Conservation (phyloP, 352 stramenopile species). For the Pythium brachiatum region DNA sequence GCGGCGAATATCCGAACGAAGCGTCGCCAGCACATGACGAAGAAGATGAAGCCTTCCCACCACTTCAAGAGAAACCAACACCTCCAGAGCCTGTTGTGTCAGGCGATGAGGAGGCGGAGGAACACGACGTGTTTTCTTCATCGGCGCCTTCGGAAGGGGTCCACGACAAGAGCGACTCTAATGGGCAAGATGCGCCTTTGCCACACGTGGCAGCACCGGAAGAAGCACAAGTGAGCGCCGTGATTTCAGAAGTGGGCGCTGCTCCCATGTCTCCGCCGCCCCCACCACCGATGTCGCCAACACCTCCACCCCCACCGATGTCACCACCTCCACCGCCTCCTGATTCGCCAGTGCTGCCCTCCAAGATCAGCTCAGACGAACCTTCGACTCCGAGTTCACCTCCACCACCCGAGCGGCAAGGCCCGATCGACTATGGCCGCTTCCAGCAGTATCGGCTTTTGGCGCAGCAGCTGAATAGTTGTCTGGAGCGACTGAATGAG, state of each 20-base stretch:
- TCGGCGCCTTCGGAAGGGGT: not conserved
- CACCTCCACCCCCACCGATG: constrained; percentile 38
- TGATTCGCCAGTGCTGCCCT: not conserved
- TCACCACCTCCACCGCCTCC: constrained; percentile 24
- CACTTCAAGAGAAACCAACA: not conserved
- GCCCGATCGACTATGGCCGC: constrained; percentile 66
- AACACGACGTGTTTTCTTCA: constrained; percentile 5
- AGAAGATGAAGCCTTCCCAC: constrained; percentile 34
- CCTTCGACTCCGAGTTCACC: not conserved
- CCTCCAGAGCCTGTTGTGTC: not conserved
- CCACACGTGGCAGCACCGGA: no score
- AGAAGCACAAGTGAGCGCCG: not conserved
- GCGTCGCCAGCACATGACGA: constrained; percentile 21
- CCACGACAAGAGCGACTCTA: not conserved
- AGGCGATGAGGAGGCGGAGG: constrained; percentile 11
- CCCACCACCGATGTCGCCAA: constrained; percentile 48
- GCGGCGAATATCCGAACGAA: constrained; percentile 6
- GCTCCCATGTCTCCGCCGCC: constrained; percentile 25
- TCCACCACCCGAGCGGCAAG: not conserved
- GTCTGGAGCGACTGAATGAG: constrained; percentile 69
- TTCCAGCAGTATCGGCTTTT: constrained; percentile 68
- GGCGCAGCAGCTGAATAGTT: constrained; percentile 78
- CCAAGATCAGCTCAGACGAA: not conserved
- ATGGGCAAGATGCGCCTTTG: not conserved
- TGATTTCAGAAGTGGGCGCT: not conserved